Evolutionary conservation across 192 early-diverging fungal genomes (phyloP), one percentile per base, ranked within the genome.

Genomic region (Podila minutissima): DNA sequence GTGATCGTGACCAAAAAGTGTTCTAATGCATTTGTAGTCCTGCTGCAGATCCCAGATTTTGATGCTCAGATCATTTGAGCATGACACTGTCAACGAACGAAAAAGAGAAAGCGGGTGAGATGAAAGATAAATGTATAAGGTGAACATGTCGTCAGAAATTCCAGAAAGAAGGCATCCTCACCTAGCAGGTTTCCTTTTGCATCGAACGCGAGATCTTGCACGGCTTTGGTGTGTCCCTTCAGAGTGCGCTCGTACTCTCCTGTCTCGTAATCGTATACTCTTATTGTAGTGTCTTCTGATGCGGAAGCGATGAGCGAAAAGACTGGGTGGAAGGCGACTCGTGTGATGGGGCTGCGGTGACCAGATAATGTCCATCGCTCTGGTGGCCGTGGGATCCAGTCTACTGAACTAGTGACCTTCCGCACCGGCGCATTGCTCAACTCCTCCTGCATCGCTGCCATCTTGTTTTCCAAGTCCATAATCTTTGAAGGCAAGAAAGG

Each of bases 161-260:
- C 4, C 31, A 33, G 24, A 66, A 32, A 49, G 20, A 35, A 19
- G n/a, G 20, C 53, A 55, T 55, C 22, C 81, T 69, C 89, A 95
- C 94, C 92, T 59, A 97, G 82, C 60, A 92, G 86, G 8, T 89
- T 87, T 48, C 97, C 97, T 62, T 95, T 95, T 13, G 90, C 59
- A 73, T 95, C 95, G 83, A 95, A 98, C 0, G 90, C 87, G 29
- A 98, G 64, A 89, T 94, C 94, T 74, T 95, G 93, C n/a, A 99
- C 95, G 15, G 96, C 87, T 71, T 97, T 97, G 2, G 97, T 99
- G 75, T 99, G 97, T 49, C 97, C 97, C 74, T 97, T 97, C 8
- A 99, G 84, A 0, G 97, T 96, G 38, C 93, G 83, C 82, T 98
- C 97, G 84, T 94, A 97, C 51, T 94, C 93, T 50, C 94, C 97